Conservation (phyloP, 2,329 filamentous ascomycete species). For the Aspergillus persii region DNA sequence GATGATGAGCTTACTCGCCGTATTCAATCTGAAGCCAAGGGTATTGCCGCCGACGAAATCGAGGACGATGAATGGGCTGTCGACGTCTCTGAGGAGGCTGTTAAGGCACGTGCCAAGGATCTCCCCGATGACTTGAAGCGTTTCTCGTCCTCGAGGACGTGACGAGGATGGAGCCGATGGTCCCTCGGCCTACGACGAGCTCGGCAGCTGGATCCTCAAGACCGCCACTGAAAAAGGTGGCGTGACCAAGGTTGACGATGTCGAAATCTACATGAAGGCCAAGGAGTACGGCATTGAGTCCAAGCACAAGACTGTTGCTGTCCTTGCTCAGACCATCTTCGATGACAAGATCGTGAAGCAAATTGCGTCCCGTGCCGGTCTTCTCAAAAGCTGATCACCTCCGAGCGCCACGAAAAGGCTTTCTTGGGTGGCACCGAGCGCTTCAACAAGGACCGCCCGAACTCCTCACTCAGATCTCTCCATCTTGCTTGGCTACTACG, state of each 20-base stretch:
- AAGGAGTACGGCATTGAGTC: slow-evolving; percentile 91
- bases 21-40: slow-evolving; percentile 66
- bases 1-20: slow-evolving; percentile 88
- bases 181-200: slow-evolving; percentile 78
- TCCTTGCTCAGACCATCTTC: slow-evolving; percentile 91
- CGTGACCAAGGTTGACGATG: slow-evolving; percentile 76
- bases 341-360: slow-evolving; percentile 85
- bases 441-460: slow-evolving; percentile 81
- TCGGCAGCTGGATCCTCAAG: slow-evolving; percentile 87
- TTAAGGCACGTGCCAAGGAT: slow-evolving; percentile 89
- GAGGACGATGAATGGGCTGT: slow-evolving; percentile 89
- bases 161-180: slow-evolving; percentile 75
- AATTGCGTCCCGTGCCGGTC: slow-evolving; percentile 75
- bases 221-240: slow-evolving; percentile 69
- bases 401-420: slow-evolving; percentile 92
- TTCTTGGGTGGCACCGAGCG: slow-evolving; percentile 94
- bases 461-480: slow-evolving; percentile 73
- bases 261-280: slow-evolving; percentile 93
- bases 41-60: slow-evolving; percentile 62
- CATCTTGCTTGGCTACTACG: slow-evolving; percentile 85
- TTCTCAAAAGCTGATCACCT: slow-evolving; percentile 92
- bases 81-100: slow-evolving; percentile 91
- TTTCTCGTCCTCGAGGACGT: slow-evolving; percentile 77
- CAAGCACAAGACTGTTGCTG: slow-evolving; percentile 90
- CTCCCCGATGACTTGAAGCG: slow-evolving; percentile 95